Percentiles rank a stretch among this genome's conserved stretches.
These are phyloP conservation scores for Pseudocercospora crystallina DNA, from an alignment of 2,329 filamentous ascomycete species.

Conservation along the genomic window DNA sequence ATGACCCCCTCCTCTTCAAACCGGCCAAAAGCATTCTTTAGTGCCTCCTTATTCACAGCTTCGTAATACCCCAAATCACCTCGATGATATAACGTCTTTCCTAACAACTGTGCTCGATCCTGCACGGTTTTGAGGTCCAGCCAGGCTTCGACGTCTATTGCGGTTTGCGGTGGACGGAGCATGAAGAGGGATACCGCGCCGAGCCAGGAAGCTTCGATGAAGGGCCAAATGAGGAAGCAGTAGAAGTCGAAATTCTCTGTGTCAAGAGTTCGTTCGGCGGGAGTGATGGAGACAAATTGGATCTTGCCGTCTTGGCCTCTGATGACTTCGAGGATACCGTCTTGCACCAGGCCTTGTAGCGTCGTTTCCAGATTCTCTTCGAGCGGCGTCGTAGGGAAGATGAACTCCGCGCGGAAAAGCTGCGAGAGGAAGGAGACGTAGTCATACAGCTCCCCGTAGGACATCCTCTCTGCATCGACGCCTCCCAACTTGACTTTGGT, in stretches of 20 bases:
- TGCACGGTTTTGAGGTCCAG: constrained; percentile 56
- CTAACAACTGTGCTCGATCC: constrained; percentile 72
- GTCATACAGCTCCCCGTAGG: constrained; percentile 68
- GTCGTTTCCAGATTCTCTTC: constrained; percentile 78
- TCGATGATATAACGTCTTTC: constrained; percentile 96
- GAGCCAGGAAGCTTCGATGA: constrained; percentile 92
- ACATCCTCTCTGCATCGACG: constrained; percentile 68
- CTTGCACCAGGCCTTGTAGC: constrained; percentile 71
- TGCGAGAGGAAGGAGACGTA: constrained; percentile 90
- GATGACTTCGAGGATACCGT: constrained; percentile 71
- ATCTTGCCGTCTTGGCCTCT: constrained; percentile 55
- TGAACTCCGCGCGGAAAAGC: constrained; percentile 94
- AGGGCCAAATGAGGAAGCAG: constrained; percentile 98
- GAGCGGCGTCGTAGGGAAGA: constrained; percentile 86
- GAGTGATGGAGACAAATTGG: constrained; percentile 70
- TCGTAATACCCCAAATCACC: constrained; percentile 97
- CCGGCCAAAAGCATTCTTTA: constrained; percentile 86
- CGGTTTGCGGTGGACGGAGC: constrained; percentile 65
- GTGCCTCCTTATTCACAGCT: constrained; percentile 95
- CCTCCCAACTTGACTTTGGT: constrained; percentile 86
- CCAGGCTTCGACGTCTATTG: constrained; percentile 61
- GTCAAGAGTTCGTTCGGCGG: constrained; percentile 72
- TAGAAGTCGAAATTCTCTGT: constrained; percentile 98
- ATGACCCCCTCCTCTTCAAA: constrained; percentile 92
- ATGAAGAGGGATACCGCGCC: constrained; percentile 86